These are phyloP conservation scores for Cladosporium austrohemisphaericum DNA, from an alignment of 2,329 filamentous ascomycete species.

Conservation along the genomic window DNA sequence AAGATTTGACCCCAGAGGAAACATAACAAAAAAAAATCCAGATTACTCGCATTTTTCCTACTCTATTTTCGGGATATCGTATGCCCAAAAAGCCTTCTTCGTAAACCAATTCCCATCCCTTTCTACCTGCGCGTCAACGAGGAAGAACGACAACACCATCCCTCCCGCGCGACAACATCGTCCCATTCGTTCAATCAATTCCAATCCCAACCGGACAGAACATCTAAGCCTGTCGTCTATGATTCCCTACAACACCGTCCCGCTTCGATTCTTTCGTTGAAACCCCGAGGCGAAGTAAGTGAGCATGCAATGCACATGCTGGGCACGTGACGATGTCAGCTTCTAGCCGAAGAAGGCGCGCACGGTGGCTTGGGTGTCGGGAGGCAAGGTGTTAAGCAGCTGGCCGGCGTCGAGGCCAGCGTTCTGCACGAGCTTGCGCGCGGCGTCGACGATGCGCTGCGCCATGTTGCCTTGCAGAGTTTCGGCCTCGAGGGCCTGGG, in stretches of 20 bases:
- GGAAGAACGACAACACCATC: background rate
- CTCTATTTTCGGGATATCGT: background rate
- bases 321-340: too few relatives aligned
- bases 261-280: too few relatives aligned
- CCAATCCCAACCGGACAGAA: too few relatives aligned
- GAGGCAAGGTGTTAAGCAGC: slow-evolving; percentile 69
- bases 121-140: too few relatives aligned
- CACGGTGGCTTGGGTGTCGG: slow-evolving; percentile 69
- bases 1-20: too few relatives aligned
- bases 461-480: slow-evolving; percentile 83
- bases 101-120: background rate
- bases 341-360: slow-evolving; percentile 35
- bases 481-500: slow-evolving; percentile 84
- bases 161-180: background rate
- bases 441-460: slow-evolving; percentile 68
- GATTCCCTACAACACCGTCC: too few relatives aligned
- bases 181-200: background rate
- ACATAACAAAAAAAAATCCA: too few relatives aligned
- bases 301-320: too few relatives aligned
- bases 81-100: background rate
- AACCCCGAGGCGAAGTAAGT: too few relatives aligned
- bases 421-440: slow-evolving; percentile 71
- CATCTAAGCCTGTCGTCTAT: too few relatives aligned
- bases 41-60: background rate
- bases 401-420: slow-evolving; percentile 73